A percentile compares a stretch with the other conserved stretches of the same genome.
These are phyloP conservation scores for Daldinia vernicosa DNA, from an alignment of 495 filamentous ascomycete species.

Conservation along the genomic window DNA sequence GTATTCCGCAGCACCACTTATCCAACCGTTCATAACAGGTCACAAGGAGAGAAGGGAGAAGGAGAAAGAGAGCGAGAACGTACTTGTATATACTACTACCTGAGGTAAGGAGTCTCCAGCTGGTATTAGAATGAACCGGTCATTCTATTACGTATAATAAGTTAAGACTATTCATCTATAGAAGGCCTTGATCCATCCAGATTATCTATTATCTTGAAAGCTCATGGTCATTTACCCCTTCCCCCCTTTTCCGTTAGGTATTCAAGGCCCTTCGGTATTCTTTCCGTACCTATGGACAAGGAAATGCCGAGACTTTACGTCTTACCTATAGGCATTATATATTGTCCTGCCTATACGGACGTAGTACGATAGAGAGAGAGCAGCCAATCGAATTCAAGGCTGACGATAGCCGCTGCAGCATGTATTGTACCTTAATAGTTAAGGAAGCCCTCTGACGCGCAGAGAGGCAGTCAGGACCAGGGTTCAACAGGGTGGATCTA, in stretches of 20 bases:
- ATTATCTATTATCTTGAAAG: too few species aligned
- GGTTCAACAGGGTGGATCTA: neutral
- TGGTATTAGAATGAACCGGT: too few species aligned
- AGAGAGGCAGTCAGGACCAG: conserved; percentile 13
- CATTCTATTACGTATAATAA: too few species aligned
- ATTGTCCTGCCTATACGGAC: neutral
- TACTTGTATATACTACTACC: neutral
- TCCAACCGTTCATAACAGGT: neutral
- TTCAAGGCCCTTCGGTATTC: too few species aligned
- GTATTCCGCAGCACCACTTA: neutral
- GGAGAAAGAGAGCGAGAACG: neutral
- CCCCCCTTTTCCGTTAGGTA: too few species aligned
- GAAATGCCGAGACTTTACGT: too few species aligned
- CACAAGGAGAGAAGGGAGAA: neutral
- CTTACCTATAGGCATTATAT: neutral
- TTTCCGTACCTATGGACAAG: too few species aligned
- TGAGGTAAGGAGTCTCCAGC: too few species aligned
- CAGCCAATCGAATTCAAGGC: neutral
- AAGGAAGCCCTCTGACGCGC: conserved; percentile 3
- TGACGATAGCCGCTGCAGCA: neutral
- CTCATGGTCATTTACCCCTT: too few species aligned
- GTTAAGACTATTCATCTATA: too few species aligned
- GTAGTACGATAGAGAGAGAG: neutral
- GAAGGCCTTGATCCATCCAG: too few species aligned
- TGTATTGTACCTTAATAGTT: neutral